Conservation (phyloP, 805 yeast genomes). For the Priceomyces haplophilus region DNA sequence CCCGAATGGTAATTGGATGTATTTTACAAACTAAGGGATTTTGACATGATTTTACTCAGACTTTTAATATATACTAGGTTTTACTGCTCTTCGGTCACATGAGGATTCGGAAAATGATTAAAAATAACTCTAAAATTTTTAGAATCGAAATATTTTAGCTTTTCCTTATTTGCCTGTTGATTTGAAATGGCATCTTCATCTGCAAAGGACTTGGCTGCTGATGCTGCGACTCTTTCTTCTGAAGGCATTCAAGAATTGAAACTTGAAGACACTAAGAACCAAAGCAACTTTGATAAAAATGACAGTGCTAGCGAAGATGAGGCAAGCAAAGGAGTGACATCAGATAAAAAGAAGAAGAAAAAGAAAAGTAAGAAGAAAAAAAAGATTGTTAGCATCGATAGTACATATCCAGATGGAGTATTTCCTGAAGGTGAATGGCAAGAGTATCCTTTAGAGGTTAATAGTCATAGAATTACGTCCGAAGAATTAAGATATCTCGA, state of each 20-base stretch:
- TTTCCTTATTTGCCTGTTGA: background rate
- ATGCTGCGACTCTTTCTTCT: background rate
- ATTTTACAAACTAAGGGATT: background rate
- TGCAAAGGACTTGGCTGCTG: background rate
- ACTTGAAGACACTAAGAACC: background rate
- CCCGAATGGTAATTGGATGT: no score
- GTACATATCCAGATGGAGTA: conserved; percentile 63
- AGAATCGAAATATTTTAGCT: background rate
- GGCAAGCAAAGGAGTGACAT: conserved; percentile 4
- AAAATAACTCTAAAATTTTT: background rate
- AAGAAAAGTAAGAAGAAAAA: conserved; percentile 50
- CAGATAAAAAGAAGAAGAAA: conserved; percentile 23
- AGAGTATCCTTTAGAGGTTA: conserved; percentile 68
- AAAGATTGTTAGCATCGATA: conserved; percentile 60
- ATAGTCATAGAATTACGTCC: conserved; percentile 70
- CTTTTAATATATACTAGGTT: background rate
- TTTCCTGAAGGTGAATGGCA: conserved; percentile 88
- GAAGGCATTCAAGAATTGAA: conserved; percentile 1
- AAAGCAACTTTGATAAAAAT: conserved; percentile 35
- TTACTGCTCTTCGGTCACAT: background rate
- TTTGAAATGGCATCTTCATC: background rate
- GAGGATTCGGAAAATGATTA: background rate
- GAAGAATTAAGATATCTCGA: conserved; percentile 84
- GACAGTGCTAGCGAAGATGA: conserved; percentile 41
- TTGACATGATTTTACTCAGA: background rate